Evolutionary conservation across 306 rosid species (phyloP).

Genomic region (Boehmeria nivea): DNA sequence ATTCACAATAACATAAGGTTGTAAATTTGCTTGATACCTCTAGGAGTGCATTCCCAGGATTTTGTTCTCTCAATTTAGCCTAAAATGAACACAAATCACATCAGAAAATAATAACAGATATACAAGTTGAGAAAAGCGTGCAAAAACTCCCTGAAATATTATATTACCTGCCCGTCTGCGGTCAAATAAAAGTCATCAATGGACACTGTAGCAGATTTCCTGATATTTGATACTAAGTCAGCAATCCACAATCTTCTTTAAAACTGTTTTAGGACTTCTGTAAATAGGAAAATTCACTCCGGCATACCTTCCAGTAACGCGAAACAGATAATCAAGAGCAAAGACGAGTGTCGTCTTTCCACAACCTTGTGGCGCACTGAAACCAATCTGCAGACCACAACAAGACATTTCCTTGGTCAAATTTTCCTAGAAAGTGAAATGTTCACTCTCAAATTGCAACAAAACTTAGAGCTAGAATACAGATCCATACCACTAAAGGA

Average conservation of each 20-base stretch:
- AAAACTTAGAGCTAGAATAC: constrained; percentile 7
- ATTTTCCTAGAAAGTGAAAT: no score
- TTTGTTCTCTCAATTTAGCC: constrained; percentile 68
- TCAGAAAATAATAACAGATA: constrained; percentile 20
- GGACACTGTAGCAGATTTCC: constrained; percentile 83
- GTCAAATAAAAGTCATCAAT: constrained; percentile 91
- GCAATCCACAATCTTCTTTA: constrained; percentile 12
- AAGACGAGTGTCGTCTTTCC: constrained; percentile 95
- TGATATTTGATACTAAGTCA: constrained; percentile 36
- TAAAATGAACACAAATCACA: constrained; percentile 33
- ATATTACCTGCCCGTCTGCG: constrained; percentile 72
- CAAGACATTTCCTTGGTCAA: no score
- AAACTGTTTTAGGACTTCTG: not conserved
- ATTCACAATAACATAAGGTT: constrained; percentile 1
- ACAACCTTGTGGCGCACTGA: constrained; percentile 98
- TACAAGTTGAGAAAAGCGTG: not conserved
- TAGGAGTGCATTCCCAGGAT: constrained; percentile 77
- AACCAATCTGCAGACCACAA: constrained; percentile 62
- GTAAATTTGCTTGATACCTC: constrained; percentile 51
- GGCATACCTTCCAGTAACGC: constrained; percentile 46
- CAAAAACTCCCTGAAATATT: constrained; percentile 15
- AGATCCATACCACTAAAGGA: constrained; percentile 62
- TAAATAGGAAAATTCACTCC: constrained; percentile 3
- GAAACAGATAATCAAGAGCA: constrained; percentile 85
- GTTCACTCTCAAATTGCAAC: not conserved